A percentile compares a stretch with the other conserved stretches of the same genome.
Evolutionary conservation across 2,329 filamentous ascomycete species (phyloP).

Genomic region (Aureobasidium namibiae): DNA sequence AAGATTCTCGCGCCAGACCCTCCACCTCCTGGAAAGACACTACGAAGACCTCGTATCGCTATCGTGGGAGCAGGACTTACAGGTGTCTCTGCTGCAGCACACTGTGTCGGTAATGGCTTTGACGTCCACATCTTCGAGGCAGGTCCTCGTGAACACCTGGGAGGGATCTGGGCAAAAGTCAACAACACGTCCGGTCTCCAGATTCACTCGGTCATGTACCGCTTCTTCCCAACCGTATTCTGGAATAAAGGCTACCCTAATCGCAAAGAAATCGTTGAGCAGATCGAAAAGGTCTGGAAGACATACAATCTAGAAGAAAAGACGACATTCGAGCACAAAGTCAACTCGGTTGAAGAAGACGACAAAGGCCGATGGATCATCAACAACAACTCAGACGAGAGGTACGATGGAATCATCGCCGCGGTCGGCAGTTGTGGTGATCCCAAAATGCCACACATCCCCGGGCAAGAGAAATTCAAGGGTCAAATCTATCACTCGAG

Average conservation of each 20-base stretch:
- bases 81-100: slow-evolving; percentile 67
- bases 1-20: slow-evolving; percentile 62
- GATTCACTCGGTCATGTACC: slow-evolving; percentile 80
- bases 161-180: slow-evolving; percentile 73
- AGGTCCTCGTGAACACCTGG: slow-evolving; percentile 56
- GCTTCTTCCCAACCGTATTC: slow-evolving; percentile 71
- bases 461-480: slow-evolving; percentile 63
- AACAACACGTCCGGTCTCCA: slow-evolving; percentile 77
- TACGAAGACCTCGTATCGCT: slow-evolving; percentile 51
- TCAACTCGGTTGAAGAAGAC: slow-evolving; percentile 63
- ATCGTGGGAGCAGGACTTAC: slow-evolving; percentile 52
- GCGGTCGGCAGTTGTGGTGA: slow-evolving; percentile 76
- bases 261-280: slow-evolving; percentile 63
- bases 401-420: slow-evolving; percentile 70
- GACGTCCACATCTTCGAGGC: slow-evolving; percentile 74
- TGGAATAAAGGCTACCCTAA: slow-evolving; percentile 72
- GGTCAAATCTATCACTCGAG: slow-evolving; percentile 70
- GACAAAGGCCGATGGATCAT: slow-evolving; percentile 65
- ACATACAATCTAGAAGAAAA: slow-evolving; percentile 61
- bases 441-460: slow-evolving; percentile 62
- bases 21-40: slow-evolving; percentile 48
- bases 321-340: slow-evolving; percentile 63
- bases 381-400: slow-evolving; percentile 61
- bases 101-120: slow-evolving; percentile 79
- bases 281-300: slow-evolving; percentile 66